Evolutionary conservation across 2,329 filamentous ascomycete genomes (phyloP).

Genomic region (Nemania serpens): DNA sequence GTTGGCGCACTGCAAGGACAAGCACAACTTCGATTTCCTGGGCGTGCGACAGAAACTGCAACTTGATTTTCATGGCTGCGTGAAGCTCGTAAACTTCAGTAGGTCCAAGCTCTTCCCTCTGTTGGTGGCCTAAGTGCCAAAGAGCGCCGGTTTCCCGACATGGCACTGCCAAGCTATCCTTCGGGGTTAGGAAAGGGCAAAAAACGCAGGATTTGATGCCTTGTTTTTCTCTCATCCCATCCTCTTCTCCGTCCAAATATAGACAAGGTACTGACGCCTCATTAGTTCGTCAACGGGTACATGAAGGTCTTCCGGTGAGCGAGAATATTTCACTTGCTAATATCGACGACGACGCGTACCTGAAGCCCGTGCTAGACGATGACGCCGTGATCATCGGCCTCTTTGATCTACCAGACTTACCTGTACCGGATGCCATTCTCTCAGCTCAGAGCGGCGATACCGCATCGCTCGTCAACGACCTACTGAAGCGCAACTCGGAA

Average conservation of each 20-base stretch:
- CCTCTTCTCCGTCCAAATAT: neutral
- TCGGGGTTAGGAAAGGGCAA: no score
- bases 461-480: slow-evolving; percentile 43
- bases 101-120: slow-evolving; percentile 19
- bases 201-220: neutral
- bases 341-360: slow-evolving; percentile 77
- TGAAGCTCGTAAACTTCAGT: slow-evolving; percentile 77
- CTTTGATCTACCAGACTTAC: slow-evolving; percentile 70
- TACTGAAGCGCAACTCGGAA: slow-evolving; percentile 56
- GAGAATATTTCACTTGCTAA: slow-evolving; percentile 63
- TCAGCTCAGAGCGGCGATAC: slow-evolving; percentile 35
- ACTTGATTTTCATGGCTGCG: slow-evolving; percentile 73
- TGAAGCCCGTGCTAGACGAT: slow-evolving; percentile 85
- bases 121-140: neutral
- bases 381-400: slow-evolving; percentile 87
- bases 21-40: slow-evolving; percentile 69
- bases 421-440: slow-evolving; percentile 33
- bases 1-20: slow-evolving; percentile 70
- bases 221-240: neutral
- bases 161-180: neutral
- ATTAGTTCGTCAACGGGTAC: slow-evolving; percentile 54
- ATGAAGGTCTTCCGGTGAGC: slow-evolving; percentile 53
- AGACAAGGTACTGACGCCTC: slow-evolving; percentile 12
- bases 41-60: slow-evolving; percentile 59
- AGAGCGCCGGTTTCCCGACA: neutral